Base-by-base conservation (phyloP, 306 rosid species). In the Hippophae rhamnoides region DNA sequence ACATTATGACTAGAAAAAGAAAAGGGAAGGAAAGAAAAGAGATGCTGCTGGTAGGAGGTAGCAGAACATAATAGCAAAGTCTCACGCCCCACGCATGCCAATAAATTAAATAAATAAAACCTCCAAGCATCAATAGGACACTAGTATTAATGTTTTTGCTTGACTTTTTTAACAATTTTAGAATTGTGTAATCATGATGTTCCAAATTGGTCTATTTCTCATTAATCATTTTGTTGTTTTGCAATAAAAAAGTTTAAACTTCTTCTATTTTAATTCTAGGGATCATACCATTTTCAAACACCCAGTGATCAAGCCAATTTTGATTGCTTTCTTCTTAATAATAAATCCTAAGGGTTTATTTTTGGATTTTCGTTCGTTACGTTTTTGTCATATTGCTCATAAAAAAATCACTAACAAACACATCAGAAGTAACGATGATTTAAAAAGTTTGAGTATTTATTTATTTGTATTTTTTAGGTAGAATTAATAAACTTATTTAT, bases 201-300 rank as follows among this genome's bases (percentile, higher is more conserved):
- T 69, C 68, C 80, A 53, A 73, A 65, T 73, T 68, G 71, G 67
- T 70, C 76, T 73, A 68, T 74, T 76, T 67, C 50, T 69, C 76
- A 62, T 70, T 81, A 81, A 81, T 85, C 66, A 83, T 89, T 81
- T 79, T 81, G 96, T 78, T 82, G 80, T 74, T 65, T 71, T 73
- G 80, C 72, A 75, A 75, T 18, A 18, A 18, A 18, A 18, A 18
- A 18, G 23, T 18, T 18, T 18, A 18, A 18, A 18, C 23, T 18
- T 18, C 23, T 18, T 1, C 23, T 18, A 18, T 18, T 18, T 77
- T 79, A 54, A 61, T 65, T 78, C 74, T 62, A 76, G 65, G 66
- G 76, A 45, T 42, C 60, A 58, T 56, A 44, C 47, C 63, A 55
- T 62, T 51, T 13, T 40, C 26, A 3, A 25, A 52, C 76, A 81